Conservation (phyloP, 345 rosid genomes). For the Boechera stricta region DNA sequence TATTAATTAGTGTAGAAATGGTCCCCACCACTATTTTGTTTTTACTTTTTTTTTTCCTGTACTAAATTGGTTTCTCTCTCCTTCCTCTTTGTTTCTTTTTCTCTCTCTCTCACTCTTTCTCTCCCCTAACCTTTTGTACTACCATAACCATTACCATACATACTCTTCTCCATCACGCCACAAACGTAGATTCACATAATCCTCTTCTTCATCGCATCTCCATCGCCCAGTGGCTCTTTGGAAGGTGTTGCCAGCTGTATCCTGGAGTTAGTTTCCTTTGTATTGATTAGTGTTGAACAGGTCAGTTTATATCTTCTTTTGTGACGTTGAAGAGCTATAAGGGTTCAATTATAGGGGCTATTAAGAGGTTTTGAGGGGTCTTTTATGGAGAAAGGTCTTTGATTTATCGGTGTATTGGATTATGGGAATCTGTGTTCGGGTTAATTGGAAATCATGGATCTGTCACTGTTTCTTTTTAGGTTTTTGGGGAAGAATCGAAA, state of each 20-base stretch:
- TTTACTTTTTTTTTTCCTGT: conserved; percentile 1
- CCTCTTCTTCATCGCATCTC: conserved; percentile 44
- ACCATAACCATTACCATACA: conserved; percentile 51
- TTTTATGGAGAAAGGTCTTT: conserved; percentile 33
- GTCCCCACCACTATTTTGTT: conserved; percentile 46
- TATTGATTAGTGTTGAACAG: conserved; percentile 17
- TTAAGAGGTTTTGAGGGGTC: conserved; percentile 1
- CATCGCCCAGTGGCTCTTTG: neutral
- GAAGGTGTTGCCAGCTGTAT: conserved; percentile 5
- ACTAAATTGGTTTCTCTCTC: conserved; percentile 32
- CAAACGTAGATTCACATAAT: conserved; percentile 48
- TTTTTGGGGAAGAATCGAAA: conserved; percentile 71
- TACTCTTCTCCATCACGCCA: conserved; percentile 37
- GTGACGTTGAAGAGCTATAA: conserved; percentile 9
- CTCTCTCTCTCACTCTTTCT: conserved; percentile 28
- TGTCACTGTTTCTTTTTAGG: conserved; percentile 59
- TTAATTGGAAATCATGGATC: conserved; percentile 73
- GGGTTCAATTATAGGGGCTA: neutral
- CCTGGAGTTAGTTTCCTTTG: conserved; percentile 13
- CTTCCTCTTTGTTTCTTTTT: neutral
- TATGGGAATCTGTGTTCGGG: conserved; percentile 66
- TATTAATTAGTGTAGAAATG: conserved; percentile 32
- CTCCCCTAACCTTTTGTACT: conserved; percentile 48
- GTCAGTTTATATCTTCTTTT: conserved; percentile 26
- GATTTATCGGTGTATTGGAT: conserved; percentile 28